Percentiles rank a stretch among this genome's conserved stretches.
Evolutionary conservation across 176 grass and related monocot genomes (phyloP).

Genomic region (Hordeum vulgare): DNA sequence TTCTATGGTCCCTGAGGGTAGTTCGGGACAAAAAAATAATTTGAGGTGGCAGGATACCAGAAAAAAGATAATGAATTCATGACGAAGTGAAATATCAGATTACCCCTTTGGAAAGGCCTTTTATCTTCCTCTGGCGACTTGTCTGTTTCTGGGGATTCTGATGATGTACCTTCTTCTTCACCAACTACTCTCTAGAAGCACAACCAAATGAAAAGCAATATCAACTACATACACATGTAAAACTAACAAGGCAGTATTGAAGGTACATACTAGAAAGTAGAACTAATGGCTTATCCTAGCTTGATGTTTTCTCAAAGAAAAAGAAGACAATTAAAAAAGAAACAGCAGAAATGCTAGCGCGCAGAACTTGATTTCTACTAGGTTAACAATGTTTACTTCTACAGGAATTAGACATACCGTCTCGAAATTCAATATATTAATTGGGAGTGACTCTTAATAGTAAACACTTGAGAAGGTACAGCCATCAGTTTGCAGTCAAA

Average conservation of each 20-base stretch:
- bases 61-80: not conserved
- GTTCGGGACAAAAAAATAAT: not conserved
- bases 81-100: not conserved
- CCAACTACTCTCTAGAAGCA: constrained; percentile 61
- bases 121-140: constrained; percentile 53
- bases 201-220: constrained; percentile 10
- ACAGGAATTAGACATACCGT: not conserved
- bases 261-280: not conserved
- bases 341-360: not conserved
- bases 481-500: not conserved
- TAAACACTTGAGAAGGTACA: not conserved
- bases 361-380: not conserved
- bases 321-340: not conserved
- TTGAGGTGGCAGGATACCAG: not conserved
- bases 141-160: constrained; percentile 40
- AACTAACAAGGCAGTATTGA: not conserved
- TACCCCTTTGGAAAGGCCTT: constrained; percentile 69
- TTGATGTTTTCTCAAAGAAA: not conserved
- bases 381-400: not conserved
- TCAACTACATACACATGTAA: not conserved
- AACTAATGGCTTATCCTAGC: not conserved
- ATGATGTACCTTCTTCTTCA: constrained; percentile 40
- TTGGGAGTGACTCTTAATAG: not conserved
- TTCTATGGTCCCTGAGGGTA: not conserved
- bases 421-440: not conserved